Percentiles rank a stretch among this genome's conserved stretches.
These are phyloP conservation scores for Mariannaea sp. DNA, from an alignment of 2,329 filamentous ascomycete species.

Conservation along the genomic window DNA sequence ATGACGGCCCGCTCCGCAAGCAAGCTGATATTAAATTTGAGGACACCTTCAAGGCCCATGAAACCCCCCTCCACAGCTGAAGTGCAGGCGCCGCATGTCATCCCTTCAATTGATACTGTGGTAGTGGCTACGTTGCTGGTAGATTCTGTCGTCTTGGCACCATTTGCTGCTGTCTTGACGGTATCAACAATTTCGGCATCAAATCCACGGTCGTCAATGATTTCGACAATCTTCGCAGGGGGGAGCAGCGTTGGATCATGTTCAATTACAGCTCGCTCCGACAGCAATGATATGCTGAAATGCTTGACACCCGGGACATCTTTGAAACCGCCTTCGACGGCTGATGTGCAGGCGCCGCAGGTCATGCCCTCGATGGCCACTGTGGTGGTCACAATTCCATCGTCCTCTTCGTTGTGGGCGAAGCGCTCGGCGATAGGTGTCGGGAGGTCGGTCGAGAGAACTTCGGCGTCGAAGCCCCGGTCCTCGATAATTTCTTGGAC, in stretches of 20 bases:
- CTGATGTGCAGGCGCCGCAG: conserved; percentile 86
- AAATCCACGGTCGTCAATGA: conserved; percentile 76
- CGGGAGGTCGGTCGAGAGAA: conserved; percentile 81
- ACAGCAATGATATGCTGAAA: conserved; percentile 82
- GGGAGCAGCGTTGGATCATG: conserved; percentile 67
- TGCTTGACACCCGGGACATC: conserved; percentile 72
- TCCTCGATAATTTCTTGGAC: conserved; percentile 89
- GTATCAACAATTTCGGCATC: conserved; percentile 79
- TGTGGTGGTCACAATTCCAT: conserved; percentile 67
- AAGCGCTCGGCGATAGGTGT: conserved; percentile 52
- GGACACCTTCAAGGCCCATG: conserved; percentile 72
- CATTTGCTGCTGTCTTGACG: conserved; percentile 48
- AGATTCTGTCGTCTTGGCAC: conserved; percentile 36
- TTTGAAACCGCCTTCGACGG: conserved; percentile 80
- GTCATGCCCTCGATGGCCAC: conserved; percentile 87
- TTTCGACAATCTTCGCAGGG: conserved; percentile 59
- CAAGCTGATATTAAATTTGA: conserved; percentile 93
- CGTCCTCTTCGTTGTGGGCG: conserved; percentile 45
- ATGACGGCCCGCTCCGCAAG: conserved; percentile 91
- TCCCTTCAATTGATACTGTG: conserved; percentile 88
- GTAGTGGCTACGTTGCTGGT: conserved; percentile 66
- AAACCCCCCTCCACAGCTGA: conserved; percentile 88
- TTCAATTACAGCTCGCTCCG: conserved; percentile 83
- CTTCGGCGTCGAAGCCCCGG: conserved; percentile 85
- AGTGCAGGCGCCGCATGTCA: conserved; percentile 97